These are phyloP conservation scores for Coemansia sp. DNA, from an alignment of 192 early-diverging fungal genomes.

Conservation along the genomic window DNA sequence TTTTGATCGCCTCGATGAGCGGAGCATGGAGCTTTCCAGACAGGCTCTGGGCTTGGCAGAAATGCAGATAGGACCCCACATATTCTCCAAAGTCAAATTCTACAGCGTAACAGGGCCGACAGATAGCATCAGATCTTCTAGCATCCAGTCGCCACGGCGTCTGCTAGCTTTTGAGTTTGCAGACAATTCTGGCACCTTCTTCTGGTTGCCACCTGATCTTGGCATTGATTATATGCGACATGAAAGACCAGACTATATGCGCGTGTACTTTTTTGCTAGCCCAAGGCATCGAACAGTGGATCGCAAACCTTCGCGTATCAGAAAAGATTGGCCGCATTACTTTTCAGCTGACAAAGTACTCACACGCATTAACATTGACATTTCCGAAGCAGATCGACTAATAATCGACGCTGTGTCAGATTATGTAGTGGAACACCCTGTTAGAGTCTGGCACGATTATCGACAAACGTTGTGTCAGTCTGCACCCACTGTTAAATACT, in stretches of 20 bases:
- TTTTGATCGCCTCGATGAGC: constrained; percentile 19
- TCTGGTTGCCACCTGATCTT: constrained; percentile 58
- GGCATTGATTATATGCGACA: constrained; percentile 41
- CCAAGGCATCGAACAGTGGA: constrained; percentile 3
- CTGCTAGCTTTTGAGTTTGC: constrained; percentile 59
- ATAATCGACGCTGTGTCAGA: constrained; percentile 13
- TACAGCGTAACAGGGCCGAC: constrained; percentile 16
- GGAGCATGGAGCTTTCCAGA: neutral
- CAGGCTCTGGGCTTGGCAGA: constrained; percentile 35
- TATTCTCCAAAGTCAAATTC: constrained; percentile 53
- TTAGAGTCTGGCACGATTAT: constrained; percentile 33
- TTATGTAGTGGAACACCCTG: constrained; percentile 9
- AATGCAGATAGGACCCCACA: constrained; percentile 59
- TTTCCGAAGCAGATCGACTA: neutral
- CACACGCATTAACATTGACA: constrained; percentile 23
- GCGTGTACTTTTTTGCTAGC: constrained; percentile 19
- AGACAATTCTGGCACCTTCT: constrained; percentile 53
- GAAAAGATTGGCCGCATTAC: constrained; percentile 21
- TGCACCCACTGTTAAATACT: constrained; percentile 23
- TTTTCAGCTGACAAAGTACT: constrained; percentile 12
- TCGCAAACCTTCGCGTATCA: constrained; percentile 13
- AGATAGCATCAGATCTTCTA: neutral
- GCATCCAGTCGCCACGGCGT: constrained; percentile 1
- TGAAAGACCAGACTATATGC: constrained; percentile 13
- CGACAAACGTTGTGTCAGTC: constrained; percentile 13